Percentiles rank a stretch among this genome's conserved stretches.
Evolutionary conservation across 2,329 filamentous ascomycete species (phyloP).

Genomic region (Trichoderma koningiopsis): DNA sequence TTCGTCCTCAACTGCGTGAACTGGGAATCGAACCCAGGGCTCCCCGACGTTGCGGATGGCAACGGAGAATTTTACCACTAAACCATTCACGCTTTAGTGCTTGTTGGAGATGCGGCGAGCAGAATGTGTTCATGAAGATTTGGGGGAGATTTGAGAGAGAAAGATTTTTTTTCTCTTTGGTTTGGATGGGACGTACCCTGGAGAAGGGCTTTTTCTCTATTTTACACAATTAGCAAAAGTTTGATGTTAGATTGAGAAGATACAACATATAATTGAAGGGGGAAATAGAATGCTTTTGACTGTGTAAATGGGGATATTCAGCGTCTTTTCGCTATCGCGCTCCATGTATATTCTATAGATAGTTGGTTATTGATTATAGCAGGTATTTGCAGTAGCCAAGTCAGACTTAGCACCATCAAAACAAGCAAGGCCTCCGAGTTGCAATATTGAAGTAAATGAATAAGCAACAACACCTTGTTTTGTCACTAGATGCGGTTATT

Average conservation of each 20-base stretch:
- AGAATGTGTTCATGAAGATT: neutral
- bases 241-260: neutral
- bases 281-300: neutral
- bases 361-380: no score
- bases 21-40: constrained; percentile 31
- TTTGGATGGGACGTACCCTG: neutral
- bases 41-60: constrained; percentile 27
- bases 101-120: neutral
- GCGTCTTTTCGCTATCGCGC: no score
- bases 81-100: constrained; percentile 28
- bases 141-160: neutral
- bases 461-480: neutral
- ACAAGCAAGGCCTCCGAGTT: no score
- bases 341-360: no score
- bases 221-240: neutral
- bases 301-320: neutral
- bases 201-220: neutral
- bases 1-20: constrained; percentile 21
- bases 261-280: neutral
- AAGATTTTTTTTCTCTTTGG: neutral
- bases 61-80: constrained; percentile 31
- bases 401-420: no score
- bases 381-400: no score
- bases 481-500: no score
- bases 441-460: neutral